Percentiles rank a stretch among this genome's conserved stretches.
These are phyloP conservation scores for Protomyces pachydermus DNA, from an alignment of 1,139 yeast genomes.

Conservation along the genomic window DNA sequence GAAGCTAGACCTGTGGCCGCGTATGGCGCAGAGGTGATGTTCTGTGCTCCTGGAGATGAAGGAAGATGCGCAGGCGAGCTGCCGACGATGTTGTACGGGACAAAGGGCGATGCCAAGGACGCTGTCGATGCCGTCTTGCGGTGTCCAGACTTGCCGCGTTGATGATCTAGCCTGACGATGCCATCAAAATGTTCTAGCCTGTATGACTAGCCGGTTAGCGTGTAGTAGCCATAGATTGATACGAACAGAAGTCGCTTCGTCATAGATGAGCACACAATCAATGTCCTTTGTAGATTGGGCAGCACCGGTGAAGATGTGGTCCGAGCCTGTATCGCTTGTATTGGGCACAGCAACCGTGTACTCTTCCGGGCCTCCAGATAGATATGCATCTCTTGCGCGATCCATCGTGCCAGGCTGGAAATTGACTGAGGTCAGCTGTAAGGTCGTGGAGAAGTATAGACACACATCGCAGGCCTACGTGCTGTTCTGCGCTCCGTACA, in stretches of 20 bases:
- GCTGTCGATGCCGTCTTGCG: background rate
- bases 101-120: background rate
- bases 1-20: background rate
- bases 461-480: background rate
- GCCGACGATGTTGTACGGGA: background rate
- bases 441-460: background rate
- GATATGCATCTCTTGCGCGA: background rate
- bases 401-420: constrained; percentile 21
- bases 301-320: constrained; percentile 30
- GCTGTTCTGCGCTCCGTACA: background rate
- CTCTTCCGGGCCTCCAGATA: constrained; percentile 8
- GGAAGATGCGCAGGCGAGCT: background rate
- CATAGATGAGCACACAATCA: constrained; percentile 33
- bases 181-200: constrained; percentile 7
- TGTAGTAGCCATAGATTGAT: background rate
- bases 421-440: background rate
- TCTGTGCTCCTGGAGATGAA: background rate
- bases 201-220: constrained; percentile 1
- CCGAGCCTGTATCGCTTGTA: background rate
- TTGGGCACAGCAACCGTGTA: constrained; percentile 5
- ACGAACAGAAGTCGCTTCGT: constrained; percentile 23
- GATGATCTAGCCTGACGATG: constrained; percentile 10
- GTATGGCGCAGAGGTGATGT: no score
- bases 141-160: constrained; percentile 1
- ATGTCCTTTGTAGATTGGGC: constrained; percentile 30